Conservation (phyloP, 2,329 filamentous ascomycete species). For the Exserohilum turcica region DNA sequence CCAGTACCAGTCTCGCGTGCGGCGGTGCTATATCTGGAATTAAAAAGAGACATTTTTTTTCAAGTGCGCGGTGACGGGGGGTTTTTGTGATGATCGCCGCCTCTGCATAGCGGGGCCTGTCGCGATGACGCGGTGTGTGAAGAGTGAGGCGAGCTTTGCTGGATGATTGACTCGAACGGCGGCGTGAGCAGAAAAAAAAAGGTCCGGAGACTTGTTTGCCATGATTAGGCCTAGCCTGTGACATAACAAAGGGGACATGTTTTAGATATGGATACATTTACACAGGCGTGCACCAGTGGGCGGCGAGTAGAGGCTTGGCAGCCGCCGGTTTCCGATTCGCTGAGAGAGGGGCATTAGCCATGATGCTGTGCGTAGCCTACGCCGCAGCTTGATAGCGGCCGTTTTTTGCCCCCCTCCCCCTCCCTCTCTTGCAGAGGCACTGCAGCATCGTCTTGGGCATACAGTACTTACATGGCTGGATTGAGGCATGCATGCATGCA, state of each 20-base stretch:
- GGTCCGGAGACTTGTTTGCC: not conserved
- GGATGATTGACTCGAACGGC: not conserved
- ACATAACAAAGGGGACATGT: not conserved
- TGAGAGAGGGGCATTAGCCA: not conserved
- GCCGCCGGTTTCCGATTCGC: constrained; percentile 12
- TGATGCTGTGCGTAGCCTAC: not conserved
- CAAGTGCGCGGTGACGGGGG: not conserved
- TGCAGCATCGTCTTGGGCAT: no score
- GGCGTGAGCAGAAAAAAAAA: not conserved
- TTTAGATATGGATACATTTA: not conserved
- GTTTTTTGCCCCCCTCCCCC: no score
- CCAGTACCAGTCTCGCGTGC: not conserved
- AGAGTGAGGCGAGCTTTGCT: no score
- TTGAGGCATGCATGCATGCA: not conserved
- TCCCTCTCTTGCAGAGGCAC: no score
- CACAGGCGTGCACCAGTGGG: not conserved
- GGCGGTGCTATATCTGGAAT: not conserved
- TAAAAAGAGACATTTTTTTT: not conserved
- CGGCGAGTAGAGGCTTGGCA: not conserved
- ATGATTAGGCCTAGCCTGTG: not conserved
- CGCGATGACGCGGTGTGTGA: not conserved
- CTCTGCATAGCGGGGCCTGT: not conserved
- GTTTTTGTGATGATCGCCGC: not conserved
- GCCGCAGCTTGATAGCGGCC: not conserved
- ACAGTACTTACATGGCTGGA: not conserved